Base-by-base conservation (phyloP, 345 rosid genomes). In the Clausena lansium region DNA sequence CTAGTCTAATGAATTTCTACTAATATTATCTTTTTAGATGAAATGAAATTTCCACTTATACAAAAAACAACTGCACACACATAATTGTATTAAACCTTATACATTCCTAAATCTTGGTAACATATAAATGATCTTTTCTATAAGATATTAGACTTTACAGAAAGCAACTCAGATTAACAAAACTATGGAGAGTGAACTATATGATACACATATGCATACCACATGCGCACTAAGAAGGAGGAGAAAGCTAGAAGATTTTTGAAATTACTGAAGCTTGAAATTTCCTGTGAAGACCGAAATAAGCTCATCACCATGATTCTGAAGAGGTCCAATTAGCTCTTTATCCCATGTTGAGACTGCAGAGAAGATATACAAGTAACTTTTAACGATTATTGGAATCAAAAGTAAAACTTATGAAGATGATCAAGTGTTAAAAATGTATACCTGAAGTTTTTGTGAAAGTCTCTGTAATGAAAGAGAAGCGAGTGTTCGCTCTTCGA, bases 391-490 rank as follows among this genome's bases (percentile, higher is more conserved):
- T 45, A 3, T 45, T 45, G 50, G 50, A 11, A 45, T 5, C 50
- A 13, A 45, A 4, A 45, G 50, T 13, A 45, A 13, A 4, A 45
- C 50, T 45, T 3, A 45, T 13, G 50, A 3, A 13, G 50, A 45
- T 45, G 50, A 45, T 45, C 50, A 13, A 13, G 1, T 13, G 50
- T 45, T 45, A 45, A 4, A 10, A 45, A n/a, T n/a, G n/a, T 45
- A 45, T 80, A 88, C 91, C 91, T 87, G 82, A 80, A 75, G 70
- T 65, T 68, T 81, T 76, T 19, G 75, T 35, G 54, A 85, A n/a
- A n/a, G 83, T 50, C 36, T 63, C 33, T 79, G 79, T 15, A 85
- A 71, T 8, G 85, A 73, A 57, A 76, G 55, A 2, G 89, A 75
- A 35, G 85, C 86, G 74, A 83, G 50, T 55, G 76, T 69, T 55